phyloP scores from a whole-genome alignment of 495 filamentous ascomycete species.

The Neurospora sp. region DNA sequence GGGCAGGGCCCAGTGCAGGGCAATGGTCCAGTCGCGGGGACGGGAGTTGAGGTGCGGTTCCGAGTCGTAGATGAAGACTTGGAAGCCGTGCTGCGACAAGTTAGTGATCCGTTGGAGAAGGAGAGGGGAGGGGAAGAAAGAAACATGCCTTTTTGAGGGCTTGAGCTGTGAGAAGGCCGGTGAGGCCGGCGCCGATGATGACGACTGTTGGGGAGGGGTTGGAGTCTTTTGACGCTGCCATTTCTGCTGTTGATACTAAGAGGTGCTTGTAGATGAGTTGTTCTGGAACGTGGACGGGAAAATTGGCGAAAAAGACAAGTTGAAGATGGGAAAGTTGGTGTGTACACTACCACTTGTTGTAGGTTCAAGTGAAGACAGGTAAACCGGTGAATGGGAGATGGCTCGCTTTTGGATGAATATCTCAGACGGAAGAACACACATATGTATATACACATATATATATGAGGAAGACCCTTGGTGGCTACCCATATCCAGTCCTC shows the following conservation, averaged over 20 bases:
- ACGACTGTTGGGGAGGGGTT: constrained; percentile 12
- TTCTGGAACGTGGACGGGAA: background rate
- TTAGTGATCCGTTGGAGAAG: background rate
- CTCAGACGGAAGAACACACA: background rate
- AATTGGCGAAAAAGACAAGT: background rate
- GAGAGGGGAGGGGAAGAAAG: background rate
- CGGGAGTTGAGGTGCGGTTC: constrained; percentile 26
- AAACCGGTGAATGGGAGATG: background rate
- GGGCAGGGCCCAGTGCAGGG: constrained; percentile 42
- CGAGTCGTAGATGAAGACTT: constrained; percentile 40
- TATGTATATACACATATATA: no score
- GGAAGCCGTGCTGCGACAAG: constrained; percentile 33
- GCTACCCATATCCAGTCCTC: background rate
- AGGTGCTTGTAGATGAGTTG: background rate
- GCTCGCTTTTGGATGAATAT: background rate
- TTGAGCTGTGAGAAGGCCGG: constrained; percentile 39
- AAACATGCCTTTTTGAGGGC: constrained; percentile 30
- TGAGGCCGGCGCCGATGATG: constrained; percentile 39
- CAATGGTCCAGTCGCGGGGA: constrained; percentile 48
- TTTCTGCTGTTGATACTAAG: background rate
- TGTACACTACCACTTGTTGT: background rate
- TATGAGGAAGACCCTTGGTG: background rate
- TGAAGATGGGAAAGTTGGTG: background rate
- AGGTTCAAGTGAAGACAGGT: background rate
- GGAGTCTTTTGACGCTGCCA: background rate